A percentile compares a stretch with the other conserved stretches of the same genome.
Conservation (phyloP, 495 filamentous ascomycete genomes). For the Lichenothelia convexa region DNA sequence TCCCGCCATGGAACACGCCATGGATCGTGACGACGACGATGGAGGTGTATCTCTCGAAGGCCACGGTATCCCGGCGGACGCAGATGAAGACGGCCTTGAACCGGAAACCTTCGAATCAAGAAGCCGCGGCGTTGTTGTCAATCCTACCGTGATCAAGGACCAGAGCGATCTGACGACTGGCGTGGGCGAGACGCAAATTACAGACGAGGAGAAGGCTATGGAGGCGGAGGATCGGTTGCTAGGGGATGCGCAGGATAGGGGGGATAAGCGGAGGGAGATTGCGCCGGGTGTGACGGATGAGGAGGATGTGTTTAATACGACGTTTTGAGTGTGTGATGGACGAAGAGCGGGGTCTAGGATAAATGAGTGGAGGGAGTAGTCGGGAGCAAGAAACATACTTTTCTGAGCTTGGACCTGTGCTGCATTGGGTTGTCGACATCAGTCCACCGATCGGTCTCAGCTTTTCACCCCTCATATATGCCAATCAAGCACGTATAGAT, state of each 20-base stretch:
- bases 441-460: too few species aligned
- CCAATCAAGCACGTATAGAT: too few species aligned
- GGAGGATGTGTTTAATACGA: conserved; percentile 6
- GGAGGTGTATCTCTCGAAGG: too few species aligned
- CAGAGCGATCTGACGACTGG: neutral
- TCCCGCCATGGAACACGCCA: neutral
- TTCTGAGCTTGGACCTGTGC: too few species aligned
- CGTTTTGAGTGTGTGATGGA: conserved; percentile 1
- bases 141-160: neutral
- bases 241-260: conserved; percentile 1
- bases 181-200: neutral
- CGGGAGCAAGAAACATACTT: too few species aligned
- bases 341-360: too few species aligned
- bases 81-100: neutral
- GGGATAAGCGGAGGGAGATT: conserved; percentile 2
- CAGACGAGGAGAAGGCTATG: neutral
- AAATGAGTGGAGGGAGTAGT: too few species aligned
- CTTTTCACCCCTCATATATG: too few species aligned
- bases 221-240: conserved; percentile 2
- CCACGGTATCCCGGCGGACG: too few species aligned
- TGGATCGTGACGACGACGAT: neutral
- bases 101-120: neutral
- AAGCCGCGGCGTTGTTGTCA: neutral
- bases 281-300: conserved; percentile 5
- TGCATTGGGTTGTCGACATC: too few species aligned